These are phyloP conservation scores for Citrus glauca DNA, from an alignment of 345 rosid species.

Conservation along the genomic window DNA sequence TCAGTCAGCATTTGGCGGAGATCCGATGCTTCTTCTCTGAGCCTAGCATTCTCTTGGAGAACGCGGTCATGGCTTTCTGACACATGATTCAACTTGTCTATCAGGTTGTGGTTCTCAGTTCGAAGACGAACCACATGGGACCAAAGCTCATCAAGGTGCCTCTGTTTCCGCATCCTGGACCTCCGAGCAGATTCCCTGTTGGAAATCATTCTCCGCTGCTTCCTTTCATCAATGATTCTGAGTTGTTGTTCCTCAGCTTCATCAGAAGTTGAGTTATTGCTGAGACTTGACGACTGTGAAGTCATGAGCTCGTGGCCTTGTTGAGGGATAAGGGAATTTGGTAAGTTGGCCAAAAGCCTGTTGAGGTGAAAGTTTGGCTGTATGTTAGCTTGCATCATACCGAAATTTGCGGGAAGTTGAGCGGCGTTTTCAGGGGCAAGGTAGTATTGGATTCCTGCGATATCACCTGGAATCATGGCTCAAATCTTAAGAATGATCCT, in stretches of 20 bases:
- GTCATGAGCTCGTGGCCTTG: conserved; percentile 31
- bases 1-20: conserved; percentile 67
- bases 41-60: conserved; percentile 67
- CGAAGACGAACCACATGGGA: conserved; percentile 77
- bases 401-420: conserved; percentile 32
- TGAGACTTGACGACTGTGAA: conserved; percentile 37
- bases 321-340: conserved; percentile 30
- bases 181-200: conserved; percentile 95
- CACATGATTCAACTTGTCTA: conserved; percentile 62
- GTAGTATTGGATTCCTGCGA: conserved; percentile 44
- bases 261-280: conserved; percentile 81
- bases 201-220: conserved; percentile 88
- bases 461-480: conserved; percentile 52
- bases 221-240: conserved; percentile 74
- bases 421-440: conserved; percentile 34
- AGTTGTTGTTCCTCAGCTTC: conserved; percentile 70
- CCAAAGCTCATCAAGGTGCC: conserved; percentile 93
- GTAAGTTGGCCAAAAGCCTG: conserved; percentile 32
- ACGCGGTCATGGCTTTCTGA: conserved; percentile 60
- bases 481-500: conserved; percentile 1
- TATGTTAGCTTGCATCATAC: conserved; percentile 24
- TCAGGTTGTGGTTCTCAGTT: conserved; percentile 60
- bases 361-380: conserved; percentile 48
- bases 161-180: conserved; percentile 95
- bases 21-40: conserved; percentile 76